phyloP scores from a whole-genome alignment of 2,329 filamentous ascomycete genomes.

The Alternaria sp. region DNA sequence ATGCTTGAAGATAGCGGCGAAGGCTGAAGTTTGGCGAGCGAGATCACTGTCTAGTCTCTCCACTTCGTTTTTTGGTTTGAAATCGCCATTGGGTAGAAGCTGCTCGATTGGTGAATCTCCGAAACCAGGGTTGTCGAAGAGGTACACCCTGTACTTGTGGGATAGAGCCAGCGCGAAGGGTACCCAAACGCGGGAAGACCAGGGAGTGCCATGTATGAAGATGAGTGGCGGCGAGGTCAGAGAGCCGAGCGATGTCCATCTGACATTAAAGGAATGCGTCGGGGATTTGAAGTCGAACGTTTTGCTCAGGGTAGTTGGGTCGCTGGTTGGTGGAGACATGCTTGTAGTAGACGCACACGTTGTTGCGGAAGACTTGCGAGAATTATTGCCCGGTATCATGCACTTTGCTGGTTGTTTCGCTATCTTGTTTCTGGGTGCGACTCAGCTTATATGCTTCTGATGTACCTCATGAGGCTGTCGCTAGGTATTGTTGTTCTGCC shows the following conservation, averaged over 20 bases:
- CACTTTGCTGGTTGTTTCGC: background rate
- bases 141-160: conserved; percentile 25
- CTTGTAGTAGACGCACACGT: background rate
- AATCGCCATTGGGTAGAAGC: background rate
- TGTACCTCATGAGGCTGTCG: background rate
- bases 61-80: conserved; percentile 8
- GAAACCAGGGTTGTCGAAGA: conserved; percentile 35
- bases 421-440: background rate
- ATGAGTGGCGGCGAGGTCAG: conserved; percentile 20
- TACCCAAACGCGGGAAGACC: conserved; percentile 31
- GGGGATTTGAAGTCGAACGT: conserved; percentile 20
- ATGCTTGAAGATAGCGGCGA: conserved; percentile 24
- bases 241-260: conserved; percentile 25
- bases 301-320: background rate
- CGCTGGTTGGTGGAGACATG: background rate
- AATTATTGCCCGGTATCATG: rapidly evolving
- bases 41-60: conserved; percentile 25
- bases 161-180: conserved; percentile 28
- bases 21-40: conserved; percentile 28
- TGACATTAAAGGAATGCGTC: conserved; percentile 24
- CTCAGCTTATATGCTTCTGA: background rate
- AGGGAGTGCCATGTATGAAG: conserved; percentile 37
- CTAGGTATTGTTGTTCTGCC: background rate
- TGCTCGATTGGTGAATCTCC: conserved; percentile 26
- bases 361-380: background rate